Evolutionary conservation across 2,329 filamentous ascomycete genomes (phyloP), one percentile per base, ranked within the genome.

Genomic region (Talaromyces sp.): DNA sequence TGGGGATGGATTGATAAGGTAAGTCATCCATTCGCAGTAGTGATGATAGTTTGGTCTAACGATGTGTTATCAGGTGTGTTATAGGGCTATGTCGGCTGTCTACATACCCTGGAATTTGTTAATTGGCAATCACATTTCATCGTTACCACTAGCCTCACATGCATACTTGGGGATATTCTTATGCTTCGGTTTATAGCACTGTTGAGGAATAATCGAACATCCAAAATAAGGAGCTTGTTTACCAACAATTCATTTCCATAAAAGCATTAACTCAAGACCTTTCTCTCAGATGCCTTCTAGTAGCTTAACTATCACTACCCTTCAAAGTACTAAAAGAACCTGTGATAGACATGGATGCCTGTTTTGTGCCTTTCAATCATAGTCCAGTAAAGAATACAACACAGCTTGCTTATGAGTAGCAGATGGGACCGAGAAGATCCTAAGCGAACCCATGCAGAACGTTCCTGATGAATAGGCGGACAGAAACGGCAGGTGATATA

Each of bases 271-370:
- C 28, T 31, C 28, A 31, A 5, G 9, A 31, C 28, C 10, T 35
- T 35, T 35, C 11, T 9, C 33, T 35, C 10, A 3, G 10, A 6
- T 35, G 5, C 5, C n/a, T 48, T 13, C 19, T n/a, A 9, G 25
- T 48, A 48, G 25, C 33, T 54, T 15, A 43, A 33, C 10, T 39
- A 5, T 28, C 2, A 15, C 25, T 4, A 19, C 13, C 7, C 10
- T 25, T 81, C 78, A 63, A 80, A 81, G 53, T 76, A 77, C 67
- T 70, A 81, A 1, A 81, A 61, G 15, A 81, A 63, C 3, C 73
- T 73, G 0, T 10, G 17, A 40, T 6, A 10, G 35, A 10, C 17
- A 56, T 11, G 21, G 13, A 13, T 39, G 28, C 54, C 54, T 50
- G 43, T 37, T 31, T 35, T 22, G 40, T 39, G 21, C 1, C 1